A percentile compares a stretch with the other conserved stretches of the same genome.
Conservation (phyloP, 352 stramenopile genomes). For the Discostella stelligera region DNA sequence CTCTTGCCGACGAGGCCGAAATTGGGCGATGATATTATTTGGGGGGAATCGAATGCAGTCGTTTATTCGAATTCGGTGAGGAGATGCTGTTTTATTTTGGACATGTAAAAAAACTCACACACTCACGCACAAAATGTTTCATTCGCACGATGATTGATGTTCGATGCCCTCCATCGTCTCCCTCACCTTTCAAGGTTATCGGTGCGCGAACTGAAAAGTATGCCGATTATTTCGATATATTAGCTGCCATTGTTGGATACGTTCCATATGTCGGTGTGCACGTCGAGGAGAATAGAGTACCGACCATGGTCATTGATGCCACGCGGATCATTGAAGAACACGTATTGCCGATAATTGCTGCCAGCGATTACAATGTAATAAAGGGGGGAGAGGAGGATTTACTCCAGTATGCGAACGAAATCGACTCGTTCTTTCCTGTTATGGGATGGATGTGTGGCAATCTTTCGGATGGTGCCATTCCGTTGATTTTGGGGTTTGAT, state of each 20-base stretch:
- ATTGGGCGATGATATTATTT: constrained; percentile 61
- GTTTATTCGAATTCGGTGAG: constrained; percentile 73
- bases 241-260: constrained; percentile 66
- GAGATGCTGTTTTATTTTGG: too few species aligned
- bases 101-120: too few species aligned
- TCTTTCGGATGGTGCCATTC: constrained; percentile 64
- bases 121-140: not conserved
- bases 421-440: constrained; percentile 65
- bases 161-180: too few species aligned
- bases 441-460: constrained; percentile 72
- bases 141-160: not conserved
- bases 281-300: constrained; percentile 53
- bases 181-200: constrained; percentile 26
- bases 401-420: constrained; percentile 10
- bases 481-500: constrained; percentile 71
- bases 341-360: constrained; percentile 6
- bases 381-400: not conserved
- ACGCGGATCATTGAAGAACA: constrained; percentile 36
- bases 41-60: constrained; percentile 80
- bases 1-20: constrained; percentile 43
- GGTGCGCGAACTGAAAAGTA: constrained; percentile 78
- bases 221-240: constrained; percentile 82
- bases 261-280: constrained; percentile 62
- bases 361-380: not conserved
- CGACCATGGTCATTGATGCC: constrained; percentile 62